Base-by-base conservation (phyloP, 2,329 filamentous ascomycete species). In the Paracoccidioides brasiliensis region DNA sequence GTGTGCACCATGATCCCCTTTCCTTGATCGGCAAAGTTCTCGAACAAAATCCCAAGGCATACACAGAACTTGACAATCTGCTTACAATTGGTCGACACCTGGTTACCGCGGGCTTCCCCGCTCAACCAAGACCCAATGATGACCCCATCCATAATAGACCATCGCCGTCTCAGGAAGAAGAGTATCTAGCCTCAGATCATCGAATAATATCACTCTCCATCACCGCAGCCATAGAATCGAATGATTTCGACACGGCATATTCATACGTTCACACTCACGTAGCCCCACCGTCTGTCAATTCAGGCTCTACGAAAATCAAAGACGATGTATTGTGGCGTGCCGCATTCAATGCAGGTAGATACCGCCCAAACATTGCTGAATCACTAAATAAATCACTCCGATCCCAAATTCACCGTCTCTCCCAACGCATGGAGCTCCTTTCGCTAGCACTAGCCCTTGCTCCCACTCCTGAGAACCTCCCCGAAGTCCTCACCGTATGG, bases 391-490 rank as follows among this genome's bases (percentile, higher is more conserved):
- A 68, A 57, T 58, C 64, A 61, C 63, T 74, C 35, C 68, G 67
- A 57, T 62, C 71, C 59, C 66, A 76, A 62, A 74, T 84, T 28
- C 74, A 76, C 46, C 75, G 76, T 54, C 74, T 85, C 12, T 79
- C 82, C 54, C 81, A 84, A 64, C 75, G 81, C 52, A 82, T 83
- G 74, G 82, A 85, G 63, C 75, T 85, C 3, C 76, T 85, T 15
- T 82, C 80, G 5, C 76, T 82, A 52, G 77, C 82, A 2, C 72
- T 85, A 4, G 70, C 80, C n/a, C 75, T 84, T 8, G 78, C 79
- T 2, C 81, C 82, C 0, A 71, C 75, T 0, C 71, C 76, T 0
- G 77, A 74, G 42, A 69, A 78, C 2, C 72, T 85, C 0, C 77
- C 80, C 9, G 81, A 84, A 61, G 80, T 84, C 32, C 72, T 85